A percentile compares a stretch with the other conserved stretches of the same genome.
These are phyloP conservation scores for Cupressus sempervirens DNA, from an alignment of 75 land plant species.

Conservation along the genomic window DNA sequence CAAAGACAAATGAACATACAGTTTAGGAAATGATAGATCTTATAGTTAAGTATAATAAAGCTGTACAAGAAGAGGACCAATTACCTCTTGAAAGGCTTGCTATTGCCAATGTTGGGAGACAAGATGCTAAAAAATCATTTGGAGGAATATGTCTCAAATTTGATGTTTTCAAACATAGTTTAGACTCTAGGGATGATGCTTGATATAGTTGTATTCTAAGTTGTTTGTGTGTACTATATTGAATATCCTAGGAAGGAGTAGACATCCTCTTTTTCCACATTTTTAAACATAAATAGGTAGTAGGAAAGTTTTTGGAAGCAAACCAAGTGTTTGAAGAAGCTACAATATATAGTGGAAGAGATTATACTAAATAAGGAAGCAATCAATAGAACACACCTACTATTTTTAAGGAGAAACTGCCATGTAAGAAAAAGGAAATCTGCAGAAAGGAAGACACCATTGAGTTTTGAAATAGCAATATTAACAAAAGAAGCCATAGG, in stretches of 20 bases:
- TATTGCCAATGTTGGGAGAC: constrained; percentile 97
- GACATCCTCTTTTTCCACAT: neutral
- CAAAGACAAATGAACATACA: constrained; percentile 90
- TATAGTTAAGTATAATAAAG: constrained; percentile 91
- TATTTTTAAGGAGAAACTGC: too few relatives aligned
- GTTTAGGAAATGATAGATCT: constrained; percentile 95
- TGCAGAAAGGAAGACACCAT: too few relatives aligned
- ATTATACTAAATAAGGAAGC: too few relatives aligned
- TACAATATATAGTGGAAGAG: too few relatives aligned
- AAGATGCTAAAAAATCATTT: constrained; percentile 98
- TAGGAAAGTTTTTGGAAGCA: too few relatives aligned
- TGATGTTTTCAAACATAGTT: constrained; percentile 95
- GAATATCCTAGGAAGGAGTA: neutral
- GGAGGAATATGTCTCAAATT: constrained; percentile 91
- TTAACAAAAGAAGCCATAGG: too few relatives aligned
- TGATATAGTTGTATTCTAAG: constrained; percentile 85
- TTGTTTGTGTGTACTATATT: neutral
- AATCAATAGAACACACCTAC: too few relatives aligned
- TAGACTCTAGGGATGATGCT: constrained; percentile 94
- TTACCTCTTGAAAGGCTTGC: constrained; percentile 90
- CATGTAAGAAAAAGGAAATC: too few relatives aligned
- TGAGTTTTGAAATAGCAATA: too few relatives aligned
- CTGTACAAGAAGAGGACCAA: constrained; percentile 95
- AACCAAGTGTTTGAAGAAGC: too few relatives aligned
- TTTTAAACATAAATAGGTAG: neutral